Percentiles rank a stretch among this genome's conserved stretches.
These are phyloP conservation scores for Coemansia sp. DNA, from an alignment of 192 early-diverging fungal genomes.

Conservation along the genomic window DNA sequence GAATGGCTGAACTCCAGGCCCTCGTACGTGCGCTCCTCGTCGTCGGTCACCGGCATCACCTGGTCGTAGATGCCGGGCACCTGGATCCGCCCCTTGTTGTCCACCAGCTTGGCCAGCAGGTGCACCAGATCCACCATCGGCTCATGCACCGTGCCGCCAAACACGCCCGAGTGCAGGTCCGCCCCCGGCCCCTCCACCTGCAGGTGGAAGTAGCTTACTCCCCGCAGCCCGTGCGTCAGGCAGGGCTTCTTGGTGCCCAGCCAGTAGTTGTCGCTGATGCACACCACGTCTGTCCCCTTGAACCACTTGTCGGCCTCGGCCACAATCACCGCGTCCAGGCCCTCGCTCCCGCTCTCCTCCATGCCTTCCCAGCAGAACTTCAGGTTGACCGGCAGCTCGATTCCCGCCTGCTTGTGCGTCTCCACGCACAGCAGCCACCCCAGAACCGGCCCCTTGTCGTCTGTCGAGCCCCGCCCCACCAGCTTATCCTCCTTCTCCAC, in stretches of 20 bases:
- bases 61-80: constrained; percentile 91
- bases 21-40: constrained; percentile 80
- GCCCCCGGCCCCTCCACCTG: constrained; percentile 76
- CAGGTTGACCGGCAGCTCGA: constrained; percentile 92
- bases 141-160: constrained; percentile 92
- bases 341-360: constrained; percentile 86
- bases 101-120: constrained; percentile 81
- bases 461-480: constrained; percentile 88
- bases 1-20: constrained; percentile 69
- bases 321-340: constrained; percentile 86
- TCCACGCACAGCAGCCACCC: constrained; percentile 96
- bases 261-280: constrained; percentile 99
- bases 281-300: constrained; percentile 89
- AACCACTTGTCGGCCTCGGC: constrained; percentile 88
- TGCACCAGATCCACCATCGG: constrained; percentile 94
- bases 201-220: constrained; percentile 64
- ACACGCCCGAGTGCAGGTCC: constrained; percentile 97
- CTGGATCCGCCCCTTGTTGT: constrained; percentile 81
- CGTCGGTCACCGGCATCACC: constrained; percentile 80
- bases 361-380: constrained; percentile 98
- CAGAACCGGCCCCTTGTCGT: constrained; percentile 98
- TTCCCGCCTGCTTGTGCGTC: constrained; percentile 83
- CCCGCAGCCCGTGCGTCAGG: constrained; percentile 94
- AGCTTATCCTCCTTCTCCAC: constrained; percentile 81
- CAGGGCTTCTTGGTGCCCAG: constrained; percentile 94